These are phyloP conservation scores for Cryphonectria radicalis DNA, from an alignment of 2,329 filamentous ascomycete species.

Conservation along the genomic window DNA sequence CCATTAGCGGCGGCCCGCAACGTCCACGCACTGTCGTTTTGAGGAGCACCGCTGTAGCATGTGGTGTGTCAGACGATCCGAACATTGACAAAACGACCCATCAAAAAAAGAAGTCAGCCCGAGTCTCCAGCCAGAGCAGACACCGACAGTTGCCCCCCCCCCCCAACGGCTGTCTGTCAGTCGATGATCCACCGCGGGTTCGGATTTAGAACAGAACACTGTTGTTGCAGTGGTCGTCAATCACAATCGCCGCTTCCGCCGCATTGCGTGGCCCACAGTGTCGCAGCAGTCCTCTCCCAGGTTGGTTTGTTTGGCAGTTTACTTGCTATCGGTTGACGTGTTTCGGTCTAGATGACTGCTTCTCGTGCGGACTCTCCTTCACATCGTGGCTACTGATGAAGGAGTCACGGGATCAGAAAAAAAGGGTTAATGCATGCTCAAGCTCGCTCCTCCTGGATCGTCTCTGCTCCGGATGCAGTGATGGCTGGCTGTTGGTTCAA, in stretches of 20 bases:
- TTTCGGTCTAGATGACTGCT: background rate
- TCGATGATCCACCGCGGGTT: background rate
- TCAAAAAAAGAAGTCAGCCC: background rate
- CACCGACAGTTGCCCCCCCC: background rate
- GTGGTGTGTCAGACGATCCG: background rate
- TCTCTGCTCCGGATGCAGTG: no score
- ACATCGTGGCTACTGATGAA: background rate
- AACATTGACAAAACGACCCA: background rate
- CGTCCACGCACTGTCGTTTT: background rate
- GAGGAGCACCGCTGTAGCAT: background rate
- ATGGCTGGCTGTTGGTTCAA: no score
- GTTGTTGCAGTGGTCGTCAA: background rate
- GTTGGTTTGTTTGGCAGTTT: background rate
- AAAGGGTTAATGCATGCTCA: no score
- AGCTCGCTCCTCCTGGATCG: no score
- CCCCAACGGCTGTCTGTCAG: background rate
- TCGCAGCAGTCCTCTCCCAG: background rate
- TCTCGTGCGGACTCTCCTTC: background rate
- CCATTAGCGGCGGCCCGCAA: background rate
- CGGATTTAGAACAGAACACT: background rate
- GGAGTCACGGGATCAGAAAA: no score
- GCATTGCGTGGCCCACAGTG: slow-evolving; percentile 5
- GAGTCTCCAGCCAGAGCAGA: background rate
- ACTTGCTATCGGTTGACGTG: background rate
- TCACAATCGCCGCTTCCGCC: background rate